These are phyloP conservation scores for Yarrowia sp. DNA, from an alignment of 805 yeast species.

Conservation along the genomic window DNA sequence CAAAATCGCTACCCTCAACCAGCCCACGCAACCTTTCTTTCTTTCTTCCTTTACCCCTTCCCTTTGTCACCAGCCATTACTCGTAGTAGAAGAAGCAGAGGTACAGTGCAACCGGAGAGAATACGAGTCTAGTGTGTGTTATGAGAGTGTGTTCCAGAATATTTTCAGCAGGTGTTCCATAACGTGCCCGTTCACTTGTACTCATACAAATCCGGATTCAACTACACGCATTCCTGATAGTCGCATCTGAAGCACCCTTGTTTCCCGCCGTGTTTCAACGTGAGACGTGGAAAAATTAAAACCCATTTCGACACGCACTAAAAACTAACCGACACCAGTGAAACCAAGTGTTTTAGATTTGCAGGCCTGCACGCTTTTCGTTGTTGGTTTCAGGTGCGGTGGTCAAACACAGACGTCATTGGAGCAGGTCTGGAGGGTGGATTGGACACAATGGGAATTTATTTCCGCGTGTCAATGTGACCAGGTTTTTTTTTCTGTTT, in stretches of 20 bases:
- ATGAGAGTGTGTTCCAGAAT: no score
- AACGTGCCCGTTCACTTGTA: not conserved
- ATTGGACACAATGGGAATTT: no score
- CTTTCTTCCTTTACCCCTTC: constrained; percentile 1
- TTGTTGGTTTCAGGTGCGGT: constrained; percentile 14
- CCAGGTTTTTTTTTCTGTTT: no score
- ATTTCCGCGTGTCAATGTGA: no score
- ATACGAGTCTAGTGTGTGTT: no score
- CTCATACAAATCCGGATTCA: not conserved
- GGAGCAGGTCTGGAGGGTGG: no score
- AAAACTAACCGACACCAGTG: constrained; percentile 7
- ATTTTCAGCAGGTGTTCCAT: no score
- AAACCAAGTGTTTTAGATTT: constrained; percentile 14
- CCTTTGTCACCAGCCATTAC: constrained; percentile 1
- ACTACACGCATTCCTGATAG: not conserved
- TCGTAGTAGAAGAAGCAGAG: no score
- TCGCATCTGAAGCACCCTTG: constrained; percentile 20
- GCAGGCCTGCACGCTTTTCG: constrained; percentile 21
- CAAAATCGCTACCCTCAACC: no score
- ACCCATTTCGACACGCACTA: constrained; percentile 3
- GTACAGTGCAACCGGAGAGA: no score
- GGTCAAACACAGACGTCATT: not conserved
- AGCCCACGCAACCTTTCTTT: no score
- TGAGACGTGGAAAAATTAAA: constrained; percentile 18
- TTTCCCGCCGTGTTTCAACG: constrained; percentile 15